Conservation (phyloP, 257 asterid species). For the Gentiana straminea region DNA sequence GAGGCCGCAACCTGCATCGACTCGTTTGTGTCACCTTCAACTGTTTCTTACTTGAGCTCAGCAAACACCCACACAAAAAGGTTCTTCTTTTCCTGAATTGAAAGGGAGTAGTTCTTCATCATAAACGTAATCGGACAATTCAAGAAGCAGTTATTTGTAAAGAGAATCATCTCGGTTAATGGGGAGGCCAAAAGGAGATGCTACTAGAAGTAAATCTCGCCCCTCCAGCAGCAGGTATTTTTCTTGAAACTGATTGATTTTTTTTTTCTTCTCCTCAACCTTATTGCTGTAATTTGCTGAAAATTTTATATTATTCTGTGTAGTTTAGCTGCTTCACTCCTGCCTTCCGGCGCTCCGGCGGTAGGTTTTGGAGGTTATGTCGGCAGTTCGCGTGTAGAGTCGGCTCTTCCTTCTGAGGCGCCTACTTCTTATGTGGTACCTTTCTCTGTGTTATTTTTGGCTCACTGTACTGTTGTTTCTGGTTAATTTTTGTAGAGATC, state of each 20-base stretch:
- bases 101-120: no score
- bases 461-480: no score
- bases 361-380: slow-evolving; percentile 94
- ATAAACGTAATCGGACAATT: no score
- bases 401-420: slow-evolving; percentile 50
- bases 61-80: no score
- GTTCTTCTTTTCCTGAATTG: no score
- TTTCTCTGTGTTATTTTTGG: slow-evolving; percentile 8
- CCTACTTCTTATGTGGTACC: slow-evolving; percentile 45
- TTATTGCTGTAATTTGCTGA: background rate
- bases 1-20: no score
- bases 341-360: slow-evolving; percentile 64
- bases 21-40: no score
- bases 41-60: no score
- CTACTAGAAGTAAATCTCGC: slow-evolving; percentile 90
- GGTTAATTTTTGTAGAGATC: background rate
- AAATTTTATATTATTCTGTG: slow-evolving; percentile 2
- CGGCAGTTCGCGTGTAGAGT: slow-evolving; percentile 78
- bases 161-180: slow-evolving; percentile 12
- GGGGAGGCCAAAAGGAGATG: slow-evolving; percentile 97
- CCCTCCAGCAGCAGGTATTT: slow-evolving; percentile 97
- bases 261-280: background rate
- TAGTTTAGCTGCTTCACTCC: slow-evolving; percentile 86
- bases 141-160: no score
- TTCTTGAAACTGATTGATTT: background rate